Base-by-base conservation (phyloP, 768 basidiomycete genomes). In the Pulveroboletus sp. region DNA sequence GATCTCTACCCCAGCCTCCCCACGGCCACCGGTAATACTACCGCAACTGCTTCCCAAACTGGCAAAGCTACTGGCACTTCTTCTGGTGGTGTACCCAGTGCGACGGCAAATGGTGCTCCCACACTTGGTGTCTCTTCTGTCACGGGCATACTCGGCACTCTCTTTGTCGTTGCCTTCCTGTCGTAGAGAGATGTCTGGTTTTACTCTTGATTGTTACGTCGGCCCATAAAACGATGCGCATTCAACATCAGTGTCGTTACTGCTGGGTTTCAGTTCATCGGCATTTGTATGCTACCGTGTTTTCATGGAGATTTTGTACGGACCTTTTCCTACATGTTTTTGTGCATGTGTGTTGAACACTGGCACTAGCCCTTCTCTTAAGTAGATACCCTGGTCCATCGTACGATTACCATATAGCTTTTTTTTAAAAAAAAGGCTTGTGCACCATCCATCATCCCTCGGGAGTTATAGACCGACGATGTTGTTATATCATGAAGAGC, bases 101-200 rank as follows among this genome's bases (percentile, higher is more conserved):
- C 59, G 3, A 62, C 66, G 2, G n/a, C 51, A 5, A 59, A 50
- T 19, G 45, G 60, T 31, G 62, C 69, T 25, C 23, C 58, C 3
- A 47, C 66, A 0, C 47, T 71, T 35, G 59, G 58, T 23, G 40
- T 69, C 20, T 74, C 73, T 0, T 57, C 63, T 14, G 39, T 67
- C 20, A 66, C 68, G 10, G 65, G 64, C 25, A 33, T 74, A 21
- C 56, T 65, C 1, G 71, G 72, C 52, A 65, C 69, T 11, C 54
- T 68, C 40, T 63, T 69, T 32, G 70, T 74, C 4, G 51, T 72
- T 21, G 56, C 58, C 8, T 72, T 72, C 70, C 66, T 74, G 32
- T 64, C 73, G 24, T 74, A 60, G 65, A 55, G 20, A 13, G n/a
- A 6, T 19, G 4, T 10, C 23, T 47, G 2, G 16, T 13, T 33